Base-by-base conservation (phyloP, 2,329 filamentous ascomycete species). In the Aspergillus sp. region DNA sequence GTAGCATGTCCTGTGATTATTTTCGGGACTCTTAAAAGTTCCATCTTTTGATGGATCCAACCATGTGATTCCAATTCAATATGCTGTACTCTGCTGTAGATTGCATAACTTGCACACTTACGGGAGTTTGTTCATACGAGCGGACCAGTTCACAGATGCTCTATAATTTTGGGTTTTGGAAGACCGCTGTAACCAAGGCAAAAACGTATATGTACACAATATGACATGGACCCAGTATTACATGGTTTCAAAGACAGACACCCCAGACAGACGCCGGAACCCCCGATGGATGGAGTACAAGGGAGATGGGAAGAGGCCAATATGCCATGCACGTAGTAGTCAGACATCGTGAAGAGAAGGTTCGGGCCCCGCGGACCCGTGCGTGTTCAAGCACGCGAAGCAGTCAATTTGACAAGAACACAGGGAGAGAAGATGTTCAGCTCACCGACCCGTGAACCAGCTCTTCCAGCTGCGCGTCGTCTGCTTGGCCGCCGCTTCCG, bases 401-500 rank as follows among this genome's bases (percentile, higher is more conserved):
- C 32, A 32, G 21, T 38, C 45, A 47, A 47, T 16, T 46, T 32
- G 20, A 13, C 34, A 14, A 13, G 34, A 17, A 36, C 5, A 36
- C 1, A 16, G 34, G 6, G 6, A 36, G 16, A 16, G 34, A 13
- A 17, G 16, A 36, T 5, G 14, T 6, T 1, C 34, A n/a, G 6
- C 31, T 58, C 64, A 74, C 58, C 70, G 68, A 25, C 71, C 68
- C 20, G 66, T 71, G 50, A 74, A 55, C 71, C 72, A 74, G 56
- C 68, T 67, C 48, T 61, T 70, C 72, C 72, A 75, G 57, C 72
- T 65, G 57, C 64, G 65, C 42, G 67, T 60, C 45, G 63, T 66
- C 47, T 69, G 61, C 60, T 73, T 74, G 20, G 65, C 64, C 48
- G 66, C 67, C 1, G 54, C 54, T 48, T 71, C 71, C n/a, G 61